Evolutionary conservation across 192 early-diverging fungal species (phyloP).

Genomic region (Spizellomyces punctatus): DNA sequence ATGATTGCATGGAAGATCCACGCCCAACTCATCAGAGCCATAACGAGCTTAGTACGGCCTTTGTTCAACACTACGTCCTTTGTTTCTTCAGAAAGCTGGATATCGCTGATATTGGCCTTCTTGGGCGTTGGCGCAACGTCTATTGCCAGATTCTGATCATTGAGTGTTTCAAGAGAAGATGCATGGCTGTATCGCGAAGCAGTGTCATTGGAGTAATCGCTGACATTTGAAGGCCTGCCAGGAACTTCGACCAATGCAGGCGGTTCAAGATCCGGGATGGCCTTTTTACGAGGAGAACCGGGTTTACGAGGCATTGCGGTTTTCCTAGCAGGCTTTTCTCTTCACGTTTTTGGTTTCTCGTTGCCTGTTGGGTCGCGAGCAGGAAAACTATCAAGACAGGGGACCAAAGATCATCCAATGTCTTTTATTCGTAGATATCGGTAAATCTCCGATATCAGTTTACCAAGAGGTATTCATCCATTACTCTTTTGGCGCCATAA

Average conservation of each 20-base stretch:
- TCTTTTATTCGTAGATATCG: too few species aligned
- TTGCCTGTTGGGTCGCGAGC: too few species aligned
- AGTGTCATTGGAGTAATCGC: not conserved
- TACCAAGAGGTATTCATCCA: too few species aligned
- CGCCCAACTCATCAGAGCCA: constrained; percentile 46
- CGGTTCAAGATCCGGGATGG: constrained; percentile 9
- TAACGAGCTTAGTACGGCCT: constrained; percentile 49
- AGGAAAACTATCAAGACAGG: too few species aligned
- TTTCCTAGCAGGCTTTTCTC: too few species aligned
- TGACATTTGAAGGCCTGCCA: not conserved
- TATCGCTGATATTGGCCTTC: constrained; percentile 12
- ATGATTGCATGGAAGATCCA: constrained; percentile 56
- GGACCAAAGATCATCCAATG: too few species aligned
- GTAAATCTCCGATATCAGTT: too few species aligned
- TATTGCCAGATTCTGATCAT: constrained; percentile 8
- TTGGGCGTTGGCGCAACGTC: constrained; percentile 29
- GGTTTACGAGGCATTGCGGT: constrained; percentile 8
- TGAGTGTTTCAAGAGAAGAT: constrained; percentile 15
- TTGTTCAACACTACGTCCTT: constrained; percentile 19
- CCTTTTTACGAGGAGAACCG: constrained; percentile 16
- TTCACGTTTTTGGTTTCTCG: too few species aligned
- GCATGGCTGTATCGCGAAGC: constrained; percentile 1
- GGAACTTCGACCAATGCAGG: not conserved
- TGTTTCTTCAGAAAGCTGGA: constrained; percentile 7
- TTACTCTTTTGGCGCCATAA: too few species aligned